phyloP scores from a whole-genome alignment of 768 basidiomycete genomes.

The Mycena galopus region DNA sequence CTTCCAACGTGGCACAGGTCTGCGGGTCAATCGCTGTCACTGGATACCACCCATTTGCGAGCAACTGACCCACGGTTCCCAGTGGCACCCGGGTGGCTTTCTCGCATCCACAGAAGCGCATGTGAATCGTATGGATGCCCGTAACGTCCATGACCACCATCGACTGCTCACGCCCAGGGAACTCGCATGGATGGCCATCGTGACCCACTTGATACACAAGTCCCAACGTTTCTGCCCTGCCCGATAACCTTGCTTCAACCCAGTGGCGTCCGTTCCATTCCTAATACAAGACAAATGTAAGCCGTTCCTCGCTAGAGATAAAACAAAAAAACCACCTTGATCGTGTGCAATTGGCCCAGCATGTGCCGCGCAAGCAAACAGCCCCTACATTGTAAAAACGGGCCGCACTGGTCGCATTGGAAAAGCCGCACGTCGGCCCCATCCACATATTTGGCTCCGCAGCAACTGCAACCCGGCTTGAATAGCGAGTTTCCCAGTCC shows the following conservation, averaged over 20 bases:
- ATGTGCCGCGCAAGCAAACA: background rate
- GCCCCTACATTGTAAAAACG: conserved; percentile 2
- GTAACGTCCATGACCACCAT: conserved; percentile 27
- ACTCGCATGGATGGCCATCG: background rate
- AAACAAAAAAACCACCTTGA: background rate
- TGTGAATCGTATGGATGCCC: conserved; percentile 7
- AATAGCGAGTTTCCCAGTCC: no score
- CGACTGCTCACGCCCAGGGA: no score
- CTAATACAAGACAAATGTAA: background rate
- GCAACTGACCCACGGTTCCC: background rate
- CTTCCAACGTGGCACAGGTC: conserved; percentile 23
- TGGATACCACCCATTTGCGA: conserved; percentile 11
- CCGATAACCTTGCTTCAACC: background rate
- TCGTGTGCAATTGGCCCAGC: background rate
- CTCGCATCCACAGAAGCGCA: conserved; percentile 15
- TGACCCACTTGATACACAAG: conserved; percentile 20
- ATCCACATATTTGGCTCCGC: background rate
- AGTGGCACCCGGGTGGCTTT: no score
- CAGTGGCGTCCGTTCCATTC: conserved; percentile 17
- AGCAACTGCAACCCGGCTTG: background rate
- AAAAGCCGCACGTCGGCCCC: background rate
- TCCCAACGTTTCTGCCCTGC: background rate
- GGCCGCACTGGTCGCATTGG: conserved; percentile 17
- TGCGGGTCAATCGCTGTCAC: conserved; percentile 4
- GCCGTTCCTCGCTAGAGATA: background rate